Evolutionary conservation across 2,329 filamentous ascomycete species (phyloP), one percentile per base, ranked within the genome.

Genomic region (Aspergillus sp.): DNA sequence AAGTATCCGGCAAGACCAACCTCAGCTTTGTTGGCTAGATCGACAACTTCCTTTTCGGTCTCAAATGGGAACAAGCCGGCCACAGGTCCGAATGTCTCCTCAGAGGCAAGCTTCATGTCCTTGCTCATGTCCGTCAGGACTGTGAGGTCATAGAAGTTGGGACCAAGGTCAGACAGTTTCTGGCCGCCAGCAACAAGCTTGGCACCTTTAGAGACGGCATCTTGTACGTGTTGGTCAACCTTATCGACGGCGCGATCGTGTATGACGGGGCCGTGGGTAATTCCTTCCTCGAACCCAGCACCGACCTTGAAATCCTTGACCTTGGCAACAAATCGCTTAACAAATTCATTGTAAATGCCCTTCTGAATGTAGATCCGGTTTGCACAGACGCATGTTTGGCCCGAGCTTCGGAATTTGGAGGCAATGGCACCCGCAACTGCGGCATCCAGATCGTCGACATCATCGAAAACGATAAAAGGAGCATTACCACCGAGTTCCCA

Each of bases 41-140:
- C 81, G 30, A 98, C 86, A 5, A 96, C 95, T 68, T 98, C 93
- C 53, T 89, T 87, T 76, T 98, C 95, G 0, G 88, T 91, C 47
- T 90, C 84, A 71, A 98, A 99, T 48, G 87, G 83, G 80, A 97
- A 97, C 13, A 98, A 76, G 0, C 90, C 93, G 0, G 93, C 93
- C 0, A 98, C 89, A 3, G 95, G 95, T 0, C 95, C 95, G 71
- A 99, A 99, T 0, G 93, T 99, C 80, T 99, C 95, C 75, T 98
- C 93, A 1, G 80, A 80, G 4, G 90, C 88, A 64, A 98, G 83
- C 58, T 85, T 82, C 95, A 98, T 98, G 42, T 93, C 86, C 57
- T 83, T 80, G 11, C 82, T 96, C 88, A 96, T 93, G 61, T 89
- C 90, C 9, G 89, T 88, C 59, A 99, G 85, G 42, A 98, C 89